Evolutionary conservation across 1,284 basidiomycete genomes (phyloP).

Genomic region (Ceratobasidium sp.): DNA sequence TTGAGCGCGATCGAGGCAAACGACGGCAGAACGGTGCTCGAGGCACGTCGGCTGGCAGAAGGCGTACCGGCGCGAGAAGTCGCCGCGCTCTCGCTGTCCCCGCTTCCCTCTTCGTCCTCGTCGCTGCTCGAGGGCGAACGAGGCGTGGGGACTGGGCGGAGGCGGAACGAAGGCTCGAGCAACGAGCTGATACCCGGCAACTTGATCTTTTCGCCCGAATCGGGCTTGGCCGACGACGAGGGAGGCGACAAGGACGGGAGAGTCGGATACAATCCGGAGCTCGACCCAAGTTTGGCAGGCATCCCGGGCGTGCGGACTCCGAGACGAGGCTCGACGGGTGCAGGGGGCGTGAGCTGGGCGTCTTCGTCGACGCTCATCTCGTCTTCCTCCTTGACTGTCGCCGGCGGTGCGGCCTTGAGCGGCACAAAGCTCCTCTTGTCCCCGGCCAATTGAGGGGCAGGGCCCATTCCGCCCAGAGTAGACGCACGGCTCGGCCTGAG

Average conservation of each 20-base stretch:
- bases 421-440: slow-evolving; percentile 31
- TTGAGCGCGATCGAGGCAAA: slow-evolving; percentile 36
- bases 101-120: slow-evolving; percentile 17
- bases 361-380: slow-evolving; percentile 40
- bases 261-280: slow-evolving; percentile 11
- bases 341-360: not conserved
- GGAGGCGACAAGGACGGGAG: not conserved
- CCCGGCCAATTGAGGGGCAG: not conserved
- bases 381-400: slow-evolving; percentile 35
- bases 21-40: slow-evolving; percentile 23
- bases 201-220: slow-evolving; percentile 16
- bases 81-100: slow-evolving; percentile 1
- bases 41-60: not conserved
- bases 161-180: slow-evolving; percentile 32
- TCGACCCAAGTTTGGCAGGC: slow-evolving; percentile 22
- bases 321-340: slow-evolving; percentile 27
- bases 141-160: slow-evolving; percentile 12
- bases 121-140: slow-evolving; percentile 10
- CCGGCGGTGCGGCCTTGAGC: slow-evolving; percentile 39
- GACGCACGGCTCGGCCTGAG: slow-evolving; percentile 20
- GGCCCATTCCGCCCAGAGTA: slow-evolving; percentile 10
- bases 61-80: slow-evolving; percentile 29
- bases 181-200: slow-evolving; percentile 23
- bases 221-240: not conserved
- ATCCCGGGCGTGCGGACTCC: slow-evolving; percentile 32